Evolutionary conservation across 2,329 filamentous ascomycete genomes (phyloP), one percentile per base, ranked within the genome.

Genomic region (Alternaria metachromatica): DNA sequence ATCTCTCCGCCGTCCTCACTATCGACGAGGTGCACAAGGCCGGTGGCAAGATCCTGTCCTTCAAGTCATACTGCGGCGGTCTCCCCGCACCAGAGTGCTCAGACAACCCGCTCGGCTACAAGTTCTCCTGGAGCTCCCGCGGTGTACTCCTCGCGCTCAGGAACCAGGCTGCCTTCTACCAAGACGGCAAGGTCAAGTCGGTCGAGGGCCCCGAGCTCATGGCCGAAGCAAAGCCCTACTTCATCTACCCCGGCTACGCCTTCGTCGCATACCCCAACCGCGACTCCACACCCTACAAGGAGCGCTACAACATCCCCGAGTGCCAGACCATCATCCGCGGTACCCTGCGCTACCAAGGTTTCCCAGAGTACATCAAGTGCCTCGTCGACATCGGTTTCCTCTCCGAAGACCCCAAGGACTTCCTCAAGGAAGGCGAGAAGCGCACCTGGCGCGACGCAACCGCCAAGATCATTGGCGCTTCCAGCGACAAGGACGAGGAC

Each of bases 231-330:
- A 95, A 96, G 86, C 92, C 93, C 54, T 97, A 97, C 87, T 89
- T 87, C 82, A 96, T 95, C 84, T 96, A 94, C 84, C 92, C 92
- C 37, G 92, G 93, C 63, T 97, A 90, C 80, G 90, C 91, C 55
- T 95, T 97, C 74, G 94, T 97, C 71, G 93, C 91, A 45, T 98
- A 98, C 83, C 92, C 92, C 62, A 98, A 98, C 88, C 87, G 94
- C 72, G 94, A 98, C 83, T 94, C 90, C 20, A 96, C 92, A 15
- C 86, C 88, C 9, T 98, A 96, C 88, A 90, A 89, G 78, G 90
- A 97, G 86, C 89, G 92, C 67, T 97, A 97, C 87, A 83, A 88
- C 81, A 97, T 97, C 76, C 94, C 94, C 55, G 95, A 98, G 84
- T 93, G 93, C 13, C 83, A 97, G 82, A 97, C 92, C 55, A 88